phyloP scores from a whole-genome alignment of 1,284 basidiomycete genomes.

The Rhodotorula sp. region DNA sequence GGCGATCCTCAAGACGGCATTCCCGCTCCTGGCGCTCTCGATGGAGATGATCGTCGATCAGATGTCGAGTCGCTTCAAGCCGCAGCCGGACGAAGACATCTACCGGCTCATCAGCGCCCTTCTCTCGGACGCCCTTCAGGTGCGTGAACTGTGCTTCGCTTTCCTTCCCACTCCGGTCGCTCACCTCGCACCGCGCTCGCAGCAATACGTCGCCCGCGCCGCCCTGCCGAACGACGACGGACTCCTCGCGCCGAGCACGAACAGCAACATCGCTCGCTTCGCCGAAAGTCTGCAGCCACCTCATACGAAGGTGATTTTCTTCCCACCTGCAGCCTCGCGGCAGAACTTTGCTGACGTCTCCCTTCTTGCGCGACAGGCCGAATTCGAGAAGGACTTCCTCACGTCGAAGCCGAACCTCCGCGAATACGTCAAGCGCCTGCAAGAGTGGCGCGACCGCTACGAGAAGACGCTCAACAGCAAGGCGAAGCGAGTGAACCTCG shows the following conservation, averaged over 20 bases:
- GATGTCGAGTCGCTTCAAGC: constrained; percentile 86
- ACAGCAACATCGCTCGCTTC: constrained; percentile 66
- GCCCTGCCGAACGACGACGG: constrained; percentile 63
- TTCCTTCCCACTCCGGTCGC: background rate
- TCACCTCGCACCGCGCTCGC: constrained; percentile 29
- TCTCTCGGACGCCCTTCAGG: constrained; percentile 60
- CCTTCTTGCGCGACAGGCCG: constrained; percentile 56
- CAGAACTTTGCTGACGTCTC: background rate
- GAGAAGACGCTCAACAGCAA: constrained; percentile 79
- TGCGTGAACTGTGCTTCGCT: constrained; percentile 35
- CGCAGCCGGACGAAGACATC: constrained; percentile 87
- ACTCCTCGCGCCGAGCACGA: constrained; percentile 60
- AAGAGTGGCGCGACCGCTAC: constrained; percentile 90
- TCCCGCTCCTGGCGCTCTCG: constrained; percentile 89
- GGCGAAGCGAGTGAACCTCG: constrained; percentile 81
- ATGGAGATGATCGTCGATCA: constrained; percentile 99
- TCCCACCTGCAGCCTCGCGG: background rate
- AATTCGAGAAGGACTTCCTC: constrained; percentile 91
- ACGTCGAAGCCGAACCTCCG: constrained; percentile 73
- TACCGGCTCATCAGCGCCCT: constrained; percentile 88
- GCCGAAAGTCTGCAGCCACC: constrained; percentile 59
- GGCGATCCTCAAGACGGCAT: constrained; percentile 91
- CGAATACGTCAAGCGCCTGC: constrained; percentile 85
- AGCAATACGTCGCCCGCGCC: constrained; percentile 69
- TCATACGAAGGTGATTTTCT: constrained; percentile 25